phyloP scores from a whole-genome alignment of 257 asterid species.

The Jacaranda copaia region DNA sequence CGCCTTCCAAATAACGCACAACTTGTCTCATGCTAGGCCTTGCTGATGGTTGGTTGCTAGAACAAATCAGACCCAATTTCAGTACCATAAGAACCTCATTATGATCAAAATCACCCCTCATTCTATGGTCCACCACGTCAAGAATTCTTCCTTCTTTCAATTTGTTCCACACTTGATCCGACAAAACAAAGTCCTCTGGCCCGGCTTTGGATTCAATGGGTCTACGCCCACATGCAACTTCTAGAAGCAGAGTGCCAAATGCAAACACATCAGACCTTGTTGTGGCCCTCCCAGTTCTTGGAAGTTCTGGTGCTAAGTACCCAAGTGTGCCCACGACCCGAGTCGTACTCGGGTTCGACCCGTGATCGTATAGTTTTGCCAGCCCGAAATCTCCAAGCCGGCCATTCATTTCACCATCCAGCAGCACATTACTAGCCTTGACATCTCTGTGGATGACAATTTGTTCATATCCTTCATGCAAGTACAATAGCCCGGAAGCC shows the following conservation, averaged over 20 bases:
- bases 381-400: conserved; percentile 71
- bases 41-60: conserved; percentile 38
- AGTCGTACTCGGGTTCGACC: conserved; percentile 63
- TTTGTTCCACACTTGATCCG: conserved; percentile 54
- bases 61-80: conserved; percentile 63
- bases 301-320: conserved; percentile 69
- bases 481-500: conserved; percentile 66
- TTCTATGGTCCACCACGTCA: conserved; percentile 53
- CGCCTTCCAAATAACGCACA: conserved; percentile 56
- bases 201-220: conserved; percentile 54
- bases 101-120: conserved; percentile 41
- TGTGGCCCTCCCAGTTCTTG: conserved; percentile 65
- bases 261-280: conserved; percentile 64
- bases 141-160: conserved; percentile 54
- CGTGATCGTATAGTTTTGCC: conserved; percentile 67
- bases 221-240: conserved; percentile 65
- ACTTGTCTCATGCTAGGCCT: conserved; percentile 71
- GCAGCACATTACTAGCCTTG: conserved; percentile 71
- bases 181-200: conserved; percentile 55
- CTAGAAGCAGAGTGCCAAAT: conserved; percentile 63
- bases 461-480: conserved; percentile 79
- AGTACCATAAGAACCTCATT: conserved; percentile 53
- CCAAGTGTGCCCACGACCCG: conserved; percentile 76
- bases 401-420: conserved; percentile 63
- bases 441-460: conserved; percentile 67